Evolutionary conservation across 176 grass and related monocot genomes (phyloP).

Genomic region (Eremochloa ophiuroides): DNA sequence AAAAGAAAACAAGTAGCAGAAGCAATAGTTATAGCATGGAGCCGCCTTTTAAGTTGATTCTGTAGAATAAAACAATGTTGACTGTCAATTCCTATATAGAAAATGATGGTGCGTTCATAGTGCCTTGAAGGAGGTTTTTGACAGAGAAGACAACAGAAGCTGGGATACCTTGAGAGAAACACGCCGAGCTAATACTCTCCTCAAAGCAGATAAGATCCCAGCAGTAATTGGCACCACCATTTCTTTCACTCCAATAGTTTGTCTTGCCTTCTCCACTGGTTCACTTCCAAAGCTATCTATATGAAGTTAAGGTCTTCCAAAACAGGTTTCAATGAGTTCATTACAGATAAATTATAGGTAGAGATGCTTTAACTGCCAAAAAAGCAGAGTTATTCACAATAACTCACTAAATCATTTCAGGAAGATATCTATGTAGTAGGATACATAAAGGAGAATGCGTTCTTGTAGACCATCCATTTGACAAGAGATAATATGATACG

Average conservation of each 20-base stretch:
- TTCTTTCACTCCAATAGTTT: conserved; percentile 70
- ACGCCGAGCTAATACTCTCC: conserved; percentile 89
- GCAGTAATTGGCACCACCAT: conserved; percentile 74
- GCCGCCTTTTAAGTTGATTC: conserved; percentile 97
- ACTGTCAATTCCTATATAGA: conserved; percentile 25
- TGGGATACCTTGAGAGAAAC: conserved; percentile 83
- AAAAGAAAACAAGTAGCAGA: conserved; percentile 97
- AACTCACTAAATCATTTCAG: conserved; percentile 11
- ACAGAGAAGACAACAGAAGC: conserved; percentile 1
- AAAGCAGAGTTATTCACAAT: neutral
- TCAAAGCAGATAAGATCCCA: conserved; percentile 92
- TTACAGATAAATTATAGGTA: neutral
- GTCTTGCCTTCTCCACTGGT: conserved; percentile 44
- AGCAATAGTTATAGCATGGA: conserved; percentile 95
- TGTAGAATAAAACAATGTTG: conserved; percentile 28
- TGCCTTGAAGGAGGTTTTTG: neutral
- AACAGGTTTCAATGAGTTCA: neutral
- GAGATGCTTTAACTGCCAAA: neutral
- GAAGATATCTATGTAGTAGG: conserved; percentile 30
- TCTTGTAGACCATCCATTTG: conserved; percentile 82
- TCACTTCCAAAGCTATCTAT: conserved; percentile 86
- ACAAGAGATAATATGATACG: conserved; percentile 86
- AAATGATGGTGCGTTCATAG: neutral
- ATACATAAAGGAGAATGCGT: conserved; percentile 92
- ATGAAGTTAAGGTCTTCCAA: conserved; percentile 55